These are phyloP conservation scores for Dipteronia sinensis DNA, from an alignment of 345 rosid species.

Conservation along the genomic window DNA sequence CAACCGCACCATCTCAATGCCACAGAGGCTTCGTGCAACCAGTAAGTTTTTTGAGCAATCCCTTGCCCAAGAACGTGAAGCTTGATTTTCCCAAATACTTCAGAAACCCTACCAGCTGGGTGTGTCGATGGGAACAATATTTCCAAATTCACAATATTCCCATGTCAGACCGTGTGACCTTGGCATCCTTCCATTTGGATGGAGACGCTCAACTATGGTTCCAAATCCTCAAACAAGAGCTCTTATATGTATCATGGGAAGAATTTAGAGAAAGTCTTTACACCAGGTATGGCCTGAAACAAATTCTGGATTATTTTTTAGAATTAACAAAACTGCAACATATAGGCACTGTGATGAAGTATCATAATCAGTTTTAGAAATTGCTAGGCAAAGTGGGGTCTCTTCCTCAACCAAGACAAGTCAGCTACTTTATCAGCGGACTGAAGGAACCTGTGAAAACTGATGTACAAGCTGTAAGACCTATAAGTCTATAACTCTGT, in stretches of 20 bases:
- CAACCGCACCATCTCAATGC: too few species aligned
- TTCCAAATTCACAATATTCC: not conserved
- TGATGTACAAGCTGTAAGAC: too few species aligned
- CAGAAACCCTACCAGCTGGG: not conserved
- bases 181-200: not conserved
- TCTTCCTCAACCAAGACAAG: too few species aligned
- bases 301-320: not conserved
- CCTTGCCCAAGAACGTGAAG: not conserved
- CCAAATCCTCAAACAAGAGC: not conserved
- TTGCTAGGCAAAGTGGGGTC: too few species aligned
- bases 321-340: conserved; percentile 12
- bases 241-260: not conserved
- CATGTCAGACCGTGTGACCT: not conserved
- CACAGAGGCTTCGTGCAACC: too few species aligned
- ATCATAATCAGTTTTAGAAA: too few species aligned
- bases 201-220: not conserved
- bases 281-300: not conserved
- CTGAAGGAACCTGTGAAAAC: too few species aligned
- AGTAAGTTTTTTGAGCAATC: too few species aligned
- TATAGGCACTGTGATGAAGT: not conserved
- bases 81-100: not conserved
- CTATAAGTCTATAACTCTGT: too few species aligned
- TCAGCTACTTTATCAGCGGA: too few species aligned
- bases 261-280: conserved; percentile 9
- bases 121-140: not conserved